Base-by-base conservation (phyloP, 2,329 filamentous ascomycete genomes). In the Pyricularia sp. region DNA sequence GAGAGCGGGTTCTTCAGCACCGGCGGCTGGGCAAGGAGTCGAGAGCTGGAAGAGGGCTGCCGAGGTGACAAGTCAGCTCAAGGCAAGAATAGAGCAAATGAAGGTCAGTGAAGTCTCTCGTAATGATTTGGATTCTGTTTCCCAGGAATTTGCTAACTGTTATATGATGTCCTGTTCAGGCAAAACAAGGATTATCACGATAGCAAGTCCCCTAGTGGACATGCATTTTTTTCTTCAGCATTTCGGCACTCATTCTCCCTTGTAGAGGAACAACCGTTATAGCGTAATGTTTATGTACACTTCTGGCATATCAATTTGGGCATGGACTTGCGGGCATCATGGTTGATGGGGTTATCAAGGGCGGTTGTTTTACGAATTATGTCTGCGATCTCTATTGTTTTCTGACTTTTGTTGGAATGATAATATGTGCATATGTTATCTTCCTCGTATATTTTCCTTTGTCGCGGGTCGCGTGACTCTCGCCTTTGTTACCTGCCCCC, bases 21-120 rank as follows among this genome's bases (percentile, higher is more conserved):
- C 26, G 66, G 59, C n/a, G 66, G 79, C 73, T 64, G 77, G 80
- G 20, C 86, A 89, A 65, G 88, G 88, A 0, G 88, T 90, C 23
- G 95, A 99, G 81, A 98, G 94, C 77, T 99, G 95, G 95, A 96
- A 94, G 82, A 86, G 95, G 73, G 95, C 95, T 23, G 95, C 95
- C 2, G 95, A 99, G 82, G 95, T 99, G 69, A 99, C 95, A 68
- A 97, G 94, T 79, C 95, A 97, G 78, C 80, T 99, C 75, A 99
- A 98, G 83, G 93, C 94, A 68, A 88, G 95, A 77, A 99, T 99
- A 79, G 95, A 98, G 83, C 92, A 95, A 84, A 99, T 99, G 95
- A 99, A 98, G 86, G 88, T 87, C 75, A 73, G 81, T 75, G 20
- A 5, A 36, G 1, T 2, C 11, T 17, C 6, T 26, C 26, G 23